Conservation (phyloP, 306 rosid genomes). For the Trifolium subterraneum region DNA sequence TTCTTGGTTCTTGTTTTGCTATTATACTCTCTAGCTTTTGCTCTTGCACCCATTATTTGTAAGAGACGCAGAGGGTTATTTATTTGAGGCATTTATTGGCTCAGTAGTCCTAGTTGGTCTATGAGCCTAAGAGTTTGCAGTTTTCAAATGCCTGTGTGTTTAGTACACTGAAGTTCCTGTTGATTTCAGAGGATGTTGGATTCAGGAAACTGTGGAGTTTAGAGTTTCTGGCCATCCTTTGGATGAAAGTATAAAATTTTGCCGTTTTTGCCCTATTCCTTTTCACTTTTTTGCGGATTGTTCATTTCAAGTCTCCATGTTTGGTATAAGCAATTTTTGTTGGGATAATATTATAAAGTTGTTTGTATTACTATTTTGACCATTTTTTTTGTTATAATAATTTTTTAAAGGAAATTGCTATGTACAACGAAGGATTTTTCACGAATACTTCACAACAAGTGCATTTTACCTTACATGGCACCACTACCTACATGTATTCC, state of each 20-base stretch:
- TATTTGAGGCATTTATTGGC: conserved; percentile 47
- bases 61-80: conserved; percentile 48
- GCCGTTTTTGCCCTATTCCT: not conserved
- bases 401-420: conserved; percentile 4
- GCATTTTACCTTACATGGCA: too few relatives aligned
- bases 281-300: conserved; percentile 14
- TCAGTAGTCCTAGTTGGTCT: conserved; percentile 43
- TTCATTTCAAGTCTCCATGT: conserved; percentile 38
- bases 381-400: not conserved
- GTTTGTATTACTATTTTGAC: conserved; percentile 7
- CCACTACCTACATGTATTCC: too few relatives aligned
- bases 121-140: conserved; percentile 44
- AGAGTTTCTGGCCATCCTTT: conserved; percentile 27
- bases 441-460: too few relatives aligned
- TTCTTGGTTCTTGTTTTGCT: conserved; percentile 45
- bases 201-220: conserved; percentile 39
- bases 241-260: conserved; percentile 28
- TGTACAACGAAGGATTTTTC: too few relatives aligned
- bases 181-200: conserved; percentile 44
- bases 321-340: conserved; percentile 46
- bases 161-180: conserved; percentile 45
- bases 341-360: conserved; percentile 15
- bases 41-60: conserved; percentile 48
- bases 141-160: conserved; percentile 47
- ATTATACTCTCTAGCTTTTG: conserved; percentile 23